These are phyloP conservation scores for Alternaria sp. DNA, from an alignment of 2,329 filamentous ascomycete genomes.

Conservation along the genomic window DNA sequence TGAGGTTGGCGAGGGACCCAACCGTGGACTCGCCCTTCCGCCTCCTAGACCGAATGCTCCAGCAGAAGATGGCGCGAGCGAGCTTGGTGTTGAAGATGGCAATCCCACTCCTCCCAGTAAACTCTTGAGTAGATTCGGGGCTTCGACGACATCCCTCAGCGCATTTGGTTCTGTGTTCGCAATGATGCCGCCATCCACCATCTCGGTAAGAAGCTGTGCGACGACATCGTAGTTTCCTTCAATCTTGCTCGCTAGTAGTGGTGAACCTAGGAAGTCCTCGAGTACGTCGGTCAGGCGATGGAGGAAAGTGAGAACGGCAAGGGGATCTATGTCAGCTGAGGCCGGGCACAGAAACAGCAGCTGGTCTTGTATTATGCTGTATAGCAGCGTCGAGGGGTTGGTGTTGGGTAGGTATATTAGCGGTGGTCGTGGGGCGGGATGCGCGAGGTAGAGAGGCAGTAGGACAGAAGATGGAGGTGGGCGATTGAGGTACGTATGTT, in stretches of 20 bases:
- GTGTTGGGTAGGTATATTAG: slow-evolving; percentile 84
- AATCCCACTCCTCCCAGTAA: slow-evolving; percentile 86
- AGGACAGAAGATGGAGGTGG: slow-evolving; percentile 79
- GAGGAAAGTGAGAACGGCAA: slow-evolving; percentile 91
- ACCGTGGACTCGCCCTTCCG: slow-evolving; percentile 34
- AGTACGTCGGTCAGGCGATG: slow-evolving; percentile 91
- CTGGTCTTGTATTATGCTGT: slow-evolving; percentile 86
- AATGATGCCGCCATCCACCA: slow-evolving; percentile 93
- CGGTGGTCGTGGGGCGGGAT: slow-evolving; percentile 81
- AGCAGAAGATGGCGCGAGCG: slow-evolving; percentile 32
- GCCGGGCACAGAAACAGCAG: slow-evolving; percentile 85
- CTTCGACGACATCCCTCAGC: slow-evolving; percentile 87
- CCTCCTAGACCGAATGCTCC: slow-evolving; percentile 15
- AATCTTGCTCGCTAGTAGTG: slow-evolving; percentile 84
- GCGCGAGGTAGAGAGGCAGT: slow-evolving; percentile 85
- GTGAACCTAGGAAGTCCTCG: slow-evolving; percentile 91
- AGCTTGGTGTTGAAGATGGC: slow-evolving; percentile 61
- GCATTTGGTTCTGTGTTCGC: slow-evolving; percentile 94
- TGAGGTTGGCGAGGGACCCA: slow-evolving; percentile 35
- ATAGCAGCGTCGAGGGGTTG: slow-evolving; percentile 85
- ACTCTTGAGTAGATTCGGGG: slow-evolving; percentile 89
- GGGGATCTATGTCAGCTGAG: slow-evolving; percentile 86
- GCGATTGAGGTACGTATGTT: slow-evolving; percentile 85
- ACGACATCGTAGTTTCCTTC: slow-evolving; percentile 92
- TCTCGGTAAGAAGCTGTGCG: slow-evolving; percentile 89